Evolutionary conservation across 2,329 filamentous ascomycete genomes (phyloP).

Genomic region (Tolypocladium endophyticum): DNA sequence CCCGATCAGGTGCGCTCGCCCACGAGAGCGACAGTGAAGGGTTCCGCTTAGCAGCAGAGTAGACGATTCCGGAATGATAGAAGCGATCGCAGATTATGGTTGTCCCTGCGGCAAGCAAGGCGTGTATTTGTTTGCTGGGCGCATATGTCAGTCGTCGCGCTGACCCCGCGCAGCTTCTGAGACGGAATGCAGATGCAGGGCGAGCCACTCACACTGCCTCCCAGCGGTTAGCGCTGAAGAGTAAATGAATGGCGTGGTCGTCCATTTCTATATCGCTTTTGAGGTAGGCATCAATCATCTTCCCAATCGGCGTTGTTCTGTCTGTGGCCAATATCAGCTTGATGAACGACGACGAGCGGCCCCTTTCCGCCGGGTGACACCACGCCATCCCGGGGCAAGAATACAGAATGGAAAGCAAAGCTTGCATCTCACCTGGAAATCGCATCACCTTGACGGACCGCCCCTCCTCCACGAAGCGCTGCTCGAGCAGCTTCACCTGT

Average conservation of each 20-base stretch:
- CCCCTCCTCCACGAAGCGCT: slow-evolving; percentile 38
- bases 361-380: no score
- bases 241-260: slow-evolving; percentile 80
- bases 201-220: slow-evolving; percentile 45
- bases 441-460: slow-evolving; percentile 41
- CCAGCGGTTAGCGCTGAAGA: slow-evolving; percentile 90
- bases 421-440: slow-evolving; percentile 40
- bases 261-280: slow-evolving; percentile 62
- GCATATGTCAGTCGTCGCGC: not conserved
- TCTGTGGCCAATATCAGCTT: slow-evolving; percentile 36
- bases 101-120: slow-evolving; percentile 51
- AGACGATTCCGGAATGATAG: slow-evolving; percentile 90
- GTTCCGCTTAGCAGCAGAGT: slow-evolving; percentile 79
- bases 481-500: slow-evolving; percentile 63
- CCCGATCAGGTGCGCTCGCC: slow-evolving; percentile 76
- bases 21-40: slow-evolving; percentile 60
- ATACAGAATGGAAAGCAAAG: not conserved
- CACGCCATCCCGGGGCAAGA: no score
- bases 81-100: slow-evolving; percentile 86
- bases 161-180: not conserved
- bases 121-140: slow-evolving; percentile 37
- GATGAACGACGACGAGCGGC: not conserved
- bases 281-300: slow-evolving; percentile 79
- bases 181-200: not conserved
- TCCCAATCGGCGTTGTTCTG: slow-evolving; percentile 71